Evolutionary conservation across 1,139 yeast species (phyloP).

Genomic region (Taphrina confusa): DNA sequence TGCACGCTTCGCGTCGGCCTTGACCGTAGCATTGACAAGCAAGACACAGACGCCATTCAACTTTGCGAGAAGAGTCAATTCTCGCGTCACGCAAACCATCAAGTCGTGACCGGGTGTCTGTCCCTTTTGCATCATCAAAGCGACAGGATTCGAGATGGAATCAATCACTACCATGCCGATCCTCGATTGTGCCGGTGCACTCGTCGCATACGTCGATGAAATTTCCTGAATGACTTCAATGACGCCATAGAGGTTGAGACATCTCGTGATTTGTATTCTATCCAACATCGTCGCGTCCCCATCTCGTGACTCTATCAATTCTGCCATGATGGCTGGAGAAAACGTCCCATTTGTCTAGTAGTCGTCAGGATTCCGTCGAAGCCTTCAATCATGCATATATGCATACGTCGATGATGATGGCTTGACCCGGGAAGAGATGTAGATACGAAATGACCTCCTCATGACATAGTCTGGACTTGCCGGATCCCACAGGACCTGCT

Average conservation of each 20-base stretch:
- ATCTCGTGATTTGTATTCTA: slow-evolving; percentile 10
- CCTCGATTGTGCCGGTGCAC: neutral
- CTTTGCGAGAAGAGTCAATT: slow-evolving; percentile 4
- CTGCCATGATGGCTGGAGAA: slow-evolving; percentile 17
- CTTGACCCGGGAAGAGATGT: slow-evolving; percentile 11
- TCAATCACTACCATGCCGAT: slow-evolving; percentile 34
- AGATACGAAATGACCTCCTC: slow-evolving; percentile 5
- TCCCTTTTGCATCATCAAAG: slow-evolving; percentile 30
- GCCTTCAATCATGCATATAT: neutral
- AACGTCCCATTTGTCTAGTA: slow-evolving; percentile 19
- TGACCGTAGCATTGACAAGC: slow-evolving; percentile 28
- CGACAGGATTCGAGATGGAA: slow-evolving; percentile 34
- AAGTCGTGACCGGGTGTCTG: slow-evolving; percentile 31
- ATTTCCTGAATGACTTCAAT: slow-evolving; percentile 12
- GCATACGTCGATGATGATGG: slow-evolving; percentile 7
- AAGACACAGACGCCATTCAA: slow-evolving; percentile 16
- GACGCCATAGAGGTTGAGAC: slow-evolving; percentile 15
- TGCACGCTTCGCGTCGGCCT: neutral
- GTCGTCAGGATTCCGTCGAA: neutral
- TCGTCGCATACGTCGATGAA: neutral
- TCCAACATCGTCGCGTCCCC: slow-evolving; percentile 15
- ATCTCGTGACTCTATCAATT: neutral
- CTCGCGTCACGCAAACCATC: slow-evolving; percentile 22
- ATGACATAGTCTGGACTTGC: slow-evolving; percentile 14
- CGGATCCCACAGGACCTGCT: slow-evolving; percentile 4